phyloP scores from a whole-genome alignment of 2,329 filamentous ascomycete species.

The Westerdykella sp. region DNA sequence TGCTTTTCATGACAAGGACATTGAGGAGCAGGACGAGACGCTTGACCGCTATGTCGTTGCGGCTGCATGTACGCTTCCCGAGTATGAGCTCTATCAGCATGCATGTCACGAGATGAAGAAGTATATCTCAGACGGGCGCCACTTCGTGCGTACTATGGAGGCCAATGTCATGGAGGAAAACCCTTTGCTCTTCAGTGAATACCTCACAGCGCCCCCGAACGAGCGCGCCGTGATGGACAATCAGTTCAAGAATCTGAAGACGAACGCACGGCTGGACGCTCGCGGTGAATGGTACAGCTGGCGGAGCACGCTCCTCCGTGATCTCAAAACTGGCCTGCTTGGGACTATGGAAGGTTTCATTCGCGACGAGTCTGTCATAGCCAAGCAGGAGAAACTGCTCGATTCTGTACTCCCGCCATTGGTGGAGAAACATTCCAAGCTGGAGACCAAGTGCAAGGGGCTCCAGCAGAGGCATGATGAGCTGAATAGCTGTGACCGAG shows the following conservation, averaged over 20 bases:
- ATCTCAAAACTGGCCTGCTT: slow-evolving; percentile 72
- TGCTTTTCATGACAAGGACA: slow-evolving; percentile 31
- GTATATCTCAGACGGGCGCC: slow-evolving; percentile 88
- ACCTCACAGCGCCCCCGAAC: slow-evolving; percentile 76
- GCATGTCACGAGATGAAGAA: slow-evolving; percentile 93
- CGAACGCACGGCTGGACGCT: slow-evolving; percentile 79
- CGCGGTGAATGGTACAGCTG: slow-evolving; percentile 98
- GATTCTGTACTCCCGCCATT: slow-evolving; percentile 62
- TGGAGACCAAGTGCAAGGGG: slow-evolving; percentile 59
- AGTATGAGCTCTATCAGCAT: slow-evolving; percentile 92
- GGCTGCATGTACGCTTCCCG: slow-evolving; percentile 83
- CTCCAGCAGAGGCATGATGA: slow-evolving; percentile 68
- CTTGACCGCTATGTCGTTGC: slow-evolving; percentile 79
- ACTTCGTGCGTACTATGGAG: slow-evolving; percentile 87
- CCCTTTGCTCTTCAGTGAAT: slow-evolving; percentile 84
- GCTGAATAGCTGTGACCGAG: slow-evolving; percentile 71
- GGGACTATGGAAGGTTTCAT: slow-evolving; percentile 72
- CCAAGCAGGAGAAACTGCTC: slow-evolving; percentile 63
- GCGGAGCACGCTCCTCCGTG: slow-evolving; percentile 81
- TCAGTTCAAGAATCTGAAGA: slow-evolving; percentile 96
- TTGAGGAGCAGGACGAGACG: slow-evolving; percentile 44
- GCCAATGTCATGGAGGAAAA: slow-evolving; percentile 83
- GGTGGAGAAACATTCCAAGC: slow-evolving; percentile 52
- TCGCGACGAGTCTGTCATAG: slow-evolving; percentile 61
- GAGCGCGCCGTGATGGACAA: slow-evolving; percentile 86